Evolutionary conservation across 805 yeast genomes (phyloP), one percentile per base, ranked within the genome.

Genomic region (Komagataella mondaviorum): DNA sequence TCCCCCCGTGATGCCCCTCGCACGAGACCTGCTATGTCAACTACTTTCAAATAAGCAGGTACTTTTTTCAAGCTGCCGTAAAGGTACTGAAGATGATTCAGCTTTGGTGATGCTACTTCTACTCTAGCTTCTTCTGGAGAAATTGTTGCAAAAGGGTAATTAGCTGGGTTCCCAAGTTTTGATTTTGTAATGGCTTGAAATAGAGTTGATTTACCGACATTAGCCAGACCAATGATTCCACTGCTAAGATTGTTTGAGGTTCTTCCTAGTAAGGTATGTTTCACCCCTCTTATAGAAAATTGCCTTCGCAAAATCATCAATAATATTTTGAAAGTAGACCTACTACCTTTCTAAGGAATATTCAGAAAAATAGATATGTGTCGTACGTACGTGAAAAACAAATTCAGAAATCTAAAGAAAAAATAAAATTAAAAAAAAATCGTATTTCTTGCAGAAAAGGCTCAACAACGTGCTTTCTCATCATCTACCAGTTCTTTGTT

Each of bases 81-180:
- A 10, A 81, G 54, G 10, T 65, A 54, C 48, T 71, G 67, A 46
- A 82, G 70, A 51, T 67, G 71, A 49, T 77, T 75, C 20, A 83
- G 68, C 53, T 75, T 71, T 18, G 64, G 60, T 10, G 79, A 73
- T 53, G 75, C 96, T 54, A 93, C 98, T 58, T 83, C 80, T 51
- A 91, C 96, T 66, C 95, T 81, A 48, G 98, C 96, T 73, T 91
- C 96, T 72, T 93, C 98, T 51, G 99, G 98, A 60, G 91, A 96
- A 65, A 88, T 88, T 52, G 99, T 91, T 46, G 99, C 99, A 66
- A 88, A 91, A 23, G 99, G 99, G 68, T 90, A 91, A 69, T 91
- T 91, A 53, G 98, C 99, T 52, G 99, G 98, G 72, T 78, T 89
- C 56, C 99, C 98, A 58, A 93, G 73, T 48, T 90, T 88, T 59